Base-by-base conservation (phyloP, 129 eudicot genomes). In the Flaveria linearis region DNA sequence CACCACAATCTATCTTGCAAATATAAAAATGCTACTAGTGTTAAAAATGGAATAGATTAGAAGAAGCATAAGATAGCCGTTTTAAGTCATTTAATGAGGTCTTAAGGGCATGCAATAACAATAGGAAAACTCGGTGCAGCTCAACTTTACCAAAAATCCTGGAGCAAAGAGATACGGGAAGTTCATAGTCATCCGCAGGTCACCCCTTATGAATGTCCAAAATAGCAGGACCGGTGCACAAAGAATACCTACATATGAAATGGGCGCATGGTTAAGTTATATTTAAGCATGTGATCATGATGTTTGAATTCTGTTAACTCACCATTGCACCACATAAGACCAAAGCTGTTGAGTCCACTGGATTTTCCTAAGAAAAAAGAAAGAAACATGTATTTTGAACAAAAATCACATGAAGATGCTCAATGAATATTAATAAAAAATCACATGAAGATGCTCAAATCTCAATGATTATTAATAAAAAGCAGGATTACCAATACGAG, bases 301-400 rank as follows among this genome's bases (percentile, higher is more conserved):
- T 60, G 8, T 65, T 33, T 75, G 63, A 55, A 69, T 47, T 18
- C 9, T 41, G 47, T 71, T 18, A 73, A 72, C 90, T 81, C 61
- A 94, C 98, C 97, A 63, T 88, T 94, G 85, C 97, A 94, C 98
- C 98, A 94, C 98, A 94, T 94, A 57, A 94, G 96, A 58, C 98
- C 98, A 86, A 94, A 94, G 88, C 98, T 94, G 72, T 89, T 94
- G 69, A 94, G 93, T 16, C 97, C 97, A 71, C 97, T 94, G 43
- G 98, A 83, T 84, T 94, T 91, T 60, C 98, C 98, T 93, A 63
- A 60, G 28, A 63, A 30, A 30, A 84, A 30, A 42, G 74, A 53
- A 75, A 51, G 8, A 33, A 9, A 82, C 6, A 23, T 68, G 70
- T 70, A 17, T 81, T 16, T 49, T 28, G 20, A 71, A 33, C 42